Conservation (phyloP, 257 asterid species). For the Solanum sitiens region DNA sequence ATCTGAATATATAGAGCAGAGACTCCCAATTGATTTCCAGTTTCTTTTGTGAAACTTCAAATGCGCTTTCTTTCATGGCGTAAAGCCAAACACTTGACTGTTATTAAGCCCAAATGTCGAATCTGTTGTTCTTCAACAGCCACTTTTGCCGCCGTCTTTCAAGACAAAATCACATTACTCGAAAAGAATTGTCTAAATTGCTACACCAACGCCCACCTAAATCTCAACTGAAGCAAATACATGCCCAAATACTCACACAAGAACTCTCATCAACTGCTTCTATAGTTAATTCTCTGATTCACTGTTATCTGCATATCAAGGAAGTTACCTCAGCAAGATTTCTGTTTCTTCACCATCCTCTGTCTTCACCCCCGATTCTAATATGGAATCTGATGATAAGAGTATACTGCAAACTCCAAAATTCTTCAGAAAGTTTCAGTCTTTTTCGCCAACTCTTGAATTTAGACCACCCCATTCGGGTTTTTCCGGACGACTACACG, state of each 20-base stretch:
- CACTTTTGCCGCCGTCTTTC: slow-evolving; percentile 1
- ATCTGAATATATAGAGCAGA: neutral
- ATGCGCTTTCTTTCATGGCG: neutral
- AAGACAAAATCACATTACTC: slow-evolving; percentile 10
- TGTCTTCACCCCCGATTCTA: slow-evolving; percentile 42
- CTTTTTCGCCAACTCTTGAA: slow-evolving; percentile 40
- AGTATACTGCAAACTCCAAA: slow-evolving; percentile 39
- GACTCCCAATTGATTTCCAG: neutral
- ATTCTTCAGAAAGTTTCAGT: slow-evolving; percentile 30
- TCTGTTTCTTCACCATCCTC: slow-evolving; percentile 36
- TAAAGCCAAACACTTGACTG: neutral
- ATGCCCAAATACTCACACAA: slow-evolving; percentile 43
- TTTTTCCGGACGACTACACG: slow-evolving; percentile 50
- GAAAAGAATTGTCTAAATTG: slow-evolving; percentile 28
- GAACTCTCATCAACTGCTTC: slow-evolving; percentile 18
- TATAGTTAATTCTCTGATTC: slow-evolving; percentile 50
- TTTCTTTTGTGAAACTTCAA: neutral
- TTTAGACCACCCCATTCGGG: slow-evolving; percentile 5
- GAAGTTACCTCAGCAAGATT: slow-evolving; percentile 25
- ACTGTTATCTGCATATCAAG: slow-evolving; percentile 45
- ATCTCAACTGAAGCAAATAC: slow-evolving; percentile 49
- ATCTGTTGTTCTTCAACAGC: neutral
- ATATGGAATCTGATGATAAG: slow-evolving; percentile 67
- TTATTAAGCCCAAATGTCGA: neutral
- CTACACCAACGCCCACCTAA: slow-evolving; percentile 42